These are phyloP conservation scores for Claviceps sp. DNA, from an alignment of 2,329 filamentous ascomycete genomes.

Conservation along the genomic window DNA sequence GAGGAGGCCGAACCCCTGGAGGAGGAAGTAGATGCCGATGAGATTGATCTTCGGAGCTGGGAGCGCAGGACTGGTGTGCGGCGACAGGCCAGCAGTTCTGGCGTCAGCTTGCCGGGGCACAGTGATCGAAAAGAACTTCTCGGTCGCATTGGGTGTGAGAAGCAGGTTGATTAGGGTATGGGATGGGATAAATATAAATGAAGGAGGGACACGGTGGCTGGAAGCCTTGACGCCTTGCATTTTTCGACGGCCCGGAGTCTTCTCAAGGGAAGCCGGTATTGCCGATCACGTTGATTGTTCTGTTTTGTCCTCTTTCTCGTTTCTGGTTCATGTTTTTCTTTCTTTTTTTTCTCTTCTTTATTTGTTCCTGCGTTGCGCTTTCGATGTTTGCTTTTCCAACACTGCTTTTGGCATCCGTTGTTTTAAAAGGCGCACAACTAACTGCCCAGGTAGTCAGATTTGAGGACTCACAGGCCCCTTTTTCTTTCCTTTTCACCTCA, in stretches of 20 bases:
- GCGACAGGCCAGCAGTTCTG: slow-evolving; percentile 38
- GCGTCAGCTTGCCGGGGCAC: slow-evolving; percentile 55
- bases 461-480: background rate
- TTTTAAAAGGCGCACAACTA: background rate
- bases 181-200: background rate
- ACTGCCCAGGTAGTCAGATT: background rate
- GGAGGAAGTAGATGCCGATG: slow-evolving; percentile 63
- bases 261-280: background rate
- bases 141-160: slow-evolving; percentile 72
- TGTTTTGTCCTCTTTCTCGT: background rate
- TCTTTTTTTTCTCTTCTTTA: background rate
- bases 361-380: background rate
- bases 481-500: too few relatives aligned
- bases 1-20: slow-evolving; percentile 47
- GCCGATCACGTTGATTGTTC: background rate
- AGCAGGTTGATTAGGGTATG: slow-evolving; percentile 40
- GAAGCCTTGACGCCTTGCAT: slow-evolving; percentile 4
- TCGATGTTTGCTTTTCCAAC: too few relatives aligned
- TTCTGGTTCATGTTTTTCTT: background rate
- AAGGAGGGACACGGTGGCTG: background rate
- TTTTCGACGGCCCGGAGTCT: background rate
- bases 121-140: slow-evolving; percentile 71
- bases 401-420: background rate
- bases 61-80: slow-evolving; percentile 42
- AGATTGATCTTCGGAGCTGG: slow-evolving; percentile 53